Evolutionary conservation across 23 red algal genomes (phyloP), one percentile per base, ranked within the genome.

Genomic region (Agarophyton chilense): DNA sequence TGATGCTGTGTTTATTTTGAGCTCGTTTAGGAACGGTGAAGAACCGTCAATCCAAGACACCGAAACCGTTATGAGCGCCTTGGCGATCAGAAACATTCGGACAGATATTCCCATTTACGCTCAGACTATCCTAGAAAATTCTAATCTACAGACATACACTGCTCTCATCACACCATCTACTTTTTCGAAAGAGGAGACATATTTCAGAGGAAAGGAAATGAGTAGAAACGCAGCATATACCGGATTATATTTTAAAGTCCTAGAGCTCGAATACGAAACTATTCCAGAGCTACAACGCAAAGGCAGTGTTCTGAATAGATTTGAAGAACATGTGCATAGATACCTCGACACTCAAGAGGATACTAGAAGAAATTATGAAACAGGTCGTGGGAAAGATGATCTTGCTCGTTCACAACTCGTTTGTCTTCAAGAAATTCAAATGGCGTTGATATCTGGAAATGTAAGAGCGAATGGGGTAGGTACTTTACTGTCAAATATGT

Each of bases 81-180:
- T 94, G 44, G 80, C 91, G 44, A 82, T 94, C 70, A 60, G 91
- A 57, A 94, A 94, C 40, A 44, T 78, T 0, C 91, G 91, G 24
- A 86, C 81, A 9, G 91, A 94, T 29, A 78, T 94, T 53, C 91
- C 91, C 10, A 86, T 94, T 47, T 94, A 94, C 46, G 80, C 91
- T 29, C 72, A 80, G 40, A 71, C 72, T 31, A 51, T 94, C 72
- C 43, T 94, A 72, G 80, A 94, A 49, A 60, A 77, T 28, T 86
- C 79, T 35, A 79, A 72, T 28, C 46, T 86, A 53, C 91, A 94
- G 53, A 81, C 73, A 21, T 43, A 85, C n/a, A 70, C 73, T 40
- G 91, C 91, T 24, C 61, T 82, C 25, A 68, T 28, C 0, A 82
- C 88, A 7, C 60, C 88, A 29, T 62, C 85, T 28, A 64, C 73